These are phyloP conservation scores for Starmera dryadoides DNA, from an alignment of 805 yeast species.

Conservation along the genomic window DNA sequence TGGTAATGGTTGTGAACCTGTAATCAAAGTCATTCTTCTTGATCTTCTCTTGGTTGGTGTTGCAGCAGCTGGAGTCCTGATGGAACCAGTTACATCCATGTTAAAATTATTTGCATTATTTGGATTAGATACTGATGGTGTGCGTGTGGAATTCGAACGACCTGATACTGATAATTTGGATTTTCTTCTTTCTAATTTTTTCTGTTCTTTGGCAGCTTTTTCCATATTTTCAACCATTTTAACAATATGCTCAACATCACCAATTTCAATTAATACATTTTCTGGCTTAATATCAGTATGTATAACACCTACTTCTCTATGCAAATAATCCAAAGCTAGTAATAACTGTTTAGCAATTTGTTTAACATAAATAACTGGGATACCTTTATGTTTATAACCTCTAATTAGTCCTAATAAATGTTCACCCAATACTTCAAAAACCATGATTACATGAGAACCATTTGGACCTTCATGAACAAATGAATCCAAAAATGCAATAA, in stretches of 20 bases:
- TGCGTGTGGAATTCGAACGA: not conserved
- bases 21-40: slow-evolving; percentile 68
- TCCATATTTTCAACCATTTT: slow-evolving; percentile 57
- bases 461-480: slow-evolving; percentile 85
- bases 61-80: slow-evolving; percentile 13
- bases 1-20: slow-evolving; percentile 91
- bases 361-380: slow-evolving; percentile 71
- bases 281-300: slow-evolving; percentile 74
- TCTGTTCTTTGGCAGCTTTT: slow-evolving; percentile 36
- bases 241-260: slow-evolving; percentile 75
- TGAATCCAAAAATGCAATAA: slow-evolving; percentile 74
- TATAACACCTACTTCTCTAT: slow-evolving; percentile 65
- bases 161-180: slow-evolving; percentile 18
- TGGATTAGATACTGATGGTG: slow-evolving; percentile 1
- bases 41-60: slow-evolving; percentile 34
- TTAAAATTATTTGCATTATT: slow-evolving; percentile 2
- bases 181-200: slow-evolving; percentile 32
- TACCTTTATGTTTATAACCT: slow-evolving; percentile 68
- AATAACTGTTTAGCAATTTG: slow-evolving; percentile 76
- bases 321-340: slow-evolving; percentile 64
- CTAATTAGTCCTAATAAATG: slow-evolving; percentile 79
- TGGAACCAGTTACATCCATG: slow-evolving; percentile 6
- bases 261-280: slow-evolving; percentile 71
- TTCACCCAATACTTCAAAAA: slow-evolving; percentile 95
- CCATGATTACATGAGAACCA: slow-evolving; percentile 94